These are phyloP conservation scores for Silene vulgaris DNA, from an alignment of 179 eudicot species.

Conservation along the genomic window DNA sequence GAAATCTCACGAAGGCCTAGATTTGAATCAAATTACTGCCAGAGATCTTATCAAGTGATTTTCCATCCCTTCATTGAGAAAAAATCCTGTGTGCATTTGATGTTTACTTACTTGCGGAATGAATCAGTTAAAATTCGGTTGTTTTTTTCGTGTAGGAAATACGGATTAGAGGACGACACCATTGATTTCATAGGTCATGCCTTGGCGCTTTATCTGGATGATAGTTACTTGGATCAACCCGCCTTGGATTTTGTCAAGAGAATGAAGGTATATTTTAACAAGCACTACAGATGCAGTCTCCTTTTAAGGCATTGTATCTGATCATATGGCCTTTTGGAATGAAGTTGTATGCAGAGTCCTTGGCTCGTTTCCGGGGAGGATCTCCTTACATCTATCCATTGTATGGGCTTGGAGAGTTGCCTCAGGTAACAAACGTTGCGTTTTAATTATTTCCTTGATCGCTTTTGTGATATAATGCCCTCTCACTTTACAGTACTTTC, in stretches of 20 bases:
- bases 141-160: slow-evolving; percentile 44
- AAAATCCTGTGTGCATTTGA: background rate
- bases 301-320: background rate
- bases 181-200: slow-evolving; percentile 85
- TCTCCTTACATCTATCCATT: slow-evolving; percentile 82
- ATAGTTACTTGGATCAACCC: slow-evolving; percentile 63
- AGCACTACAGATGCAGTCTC: too few species aligned
- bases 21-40: slow-evolving; percentile 55
- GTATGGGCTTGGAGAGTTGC: slow-evolving; percentile 85
- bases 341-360: slow-evolving; percentile 75
- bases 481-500: slow-evolving; percentile 3
- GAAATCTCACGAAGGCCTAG: slow-evolving; percentile 68
- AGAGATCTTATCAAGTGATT: slow-evolving; percentile 60
- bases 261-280: slow-evolving; percentile 47
- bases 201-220: slow-evolving; percentile 60
- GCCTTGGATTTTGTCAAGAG: slow-evolving; percentile 69
- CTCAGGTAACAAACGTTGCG: slow-evolving; percentile 43
- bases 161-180: slow-evolving; percentile 79
- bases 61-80: background rate
- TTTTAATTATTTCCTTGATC: background rate
- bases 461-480: background rate
- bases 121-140: background rate
- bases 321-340: slow-evolving; percentile 16
- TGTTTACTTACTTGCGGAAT: background rate
- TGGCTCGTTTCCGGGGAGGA: slow-evolving; percentile 76